A percentile compares a stretch with the other conserved stretches of the same genome.
These are phyloP conservation scores for Calonectria naviculata DNA, from an alignment of 2,329 filamentous ascomycete genomes.

Conservation along the genomic window DNA sequence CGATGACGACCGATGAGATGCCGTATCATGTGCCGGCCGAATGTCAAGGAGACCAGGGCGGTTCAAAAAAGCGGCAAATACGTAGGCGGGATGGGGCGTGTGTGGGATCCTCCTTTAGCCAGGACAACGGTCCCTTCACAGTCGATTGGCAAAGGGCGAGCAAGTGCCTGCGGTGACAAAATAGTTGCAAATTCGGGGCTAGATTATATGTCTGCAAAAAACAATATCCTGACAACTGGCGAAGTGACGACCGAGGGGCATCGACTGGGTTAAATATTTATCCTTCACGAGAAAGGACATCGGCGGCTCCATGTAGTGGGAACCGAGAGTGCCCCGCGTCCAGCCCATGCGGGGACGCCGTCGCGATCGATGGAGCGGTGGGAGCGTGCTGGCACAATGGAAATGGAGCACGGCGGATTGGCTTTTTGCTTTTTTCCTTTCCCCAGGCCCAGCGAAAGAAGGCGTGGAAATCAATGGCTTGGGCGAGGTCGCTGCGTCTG, in stretches of 20 bases:
- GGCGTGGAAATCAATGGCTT: neutral
- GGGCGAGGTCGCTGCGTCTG: neutral
- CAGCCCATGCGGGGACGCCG: conserved; percentile 9
- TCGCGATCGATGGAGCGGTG: neutral
- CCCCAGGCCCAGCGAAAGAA: no score
- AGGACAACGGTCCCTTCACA: neutral
- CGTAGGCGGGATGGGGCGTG: neutral
- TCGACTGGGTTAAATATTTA: conserved; percentile 41
- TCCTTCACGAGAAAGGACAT: conserved; percentile 24
- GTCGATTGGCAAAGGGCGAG: neutral
- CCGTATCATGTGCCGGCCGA: conserved; percentile 22
- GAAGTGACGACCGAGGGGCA: conserved; percentile 24
- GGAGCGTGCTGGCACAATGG: neutral
- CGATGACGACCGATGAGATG: conserved; percentile 21
- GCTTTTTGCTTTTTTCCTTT: neutral
- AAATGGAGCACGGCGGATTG: neutral
- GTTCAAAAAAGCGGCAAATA: conserved; percentile 15
- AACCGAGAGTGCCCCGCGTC: conserved; percentile 1
- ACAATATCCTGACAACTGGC: conserved; percentile 1
- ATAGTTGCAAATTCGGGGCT: neutral
- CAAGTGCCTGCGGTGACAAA: neutral
- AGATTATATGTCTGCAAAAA: conserved; percentile 4
- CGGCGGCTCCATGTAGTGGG: neutral
- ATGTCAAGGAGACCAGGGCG: conserved; percentile 2
- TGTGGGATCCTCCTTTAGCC: neutral